A percentile compares a stretch with the other conserved stretches of the same genome.
phyloP scores from a whole-genome alignment of 306 rosid genomes.

The Acacia crassicarpa region DNA sequence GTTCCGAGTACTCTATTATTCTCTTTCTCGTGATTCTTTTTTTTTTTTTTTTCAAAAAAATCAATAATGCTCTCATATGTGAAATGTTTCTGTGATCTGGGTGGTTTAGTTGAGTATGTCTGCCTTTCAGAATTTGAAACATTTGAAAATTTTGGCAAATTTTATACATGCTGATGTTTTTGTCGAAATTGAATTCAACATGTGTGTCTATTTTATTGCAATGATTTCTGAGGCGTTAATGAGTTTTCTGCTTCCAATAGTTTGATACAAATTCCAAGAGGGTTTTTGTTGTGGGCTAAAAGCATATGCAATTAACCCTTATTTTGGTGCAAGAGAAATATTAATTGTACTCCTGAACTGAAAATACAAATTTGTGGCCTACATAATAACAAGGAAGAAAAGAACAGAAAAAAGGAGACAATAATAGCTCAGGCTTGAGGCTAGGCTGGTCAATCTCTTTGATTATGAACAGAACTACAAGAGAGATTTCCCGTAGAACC shows the following conservation, averaged over 20 bases:
- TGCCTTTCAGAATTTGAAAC: background rate
- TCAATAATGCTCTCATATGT: background rate
- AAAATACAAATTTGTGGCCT: background rate
- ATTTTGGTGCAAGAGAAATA: background rate
- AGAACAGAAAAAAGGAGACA: background rate
- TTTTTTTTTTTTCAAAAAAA: background rate
- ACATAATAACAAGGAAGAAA: too few species aligned
- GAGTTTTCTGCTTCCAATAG: background rate
- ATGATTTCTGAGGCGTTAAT: background rate
- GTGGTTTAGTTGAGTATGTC: background rate
- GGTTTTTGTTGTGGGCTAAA: background rate
- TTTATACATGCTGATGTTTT: background rate
- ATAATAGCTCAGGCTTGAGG: background rate
- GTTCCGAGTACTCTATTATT: constrained; percentile 41
- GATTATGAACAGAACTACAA: background rate
- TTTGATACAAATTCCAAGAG: background rate
- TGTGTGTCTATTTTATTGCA: background rate
- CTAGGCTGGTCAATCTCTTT: background rate
- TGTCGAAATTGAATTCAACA: background rate
- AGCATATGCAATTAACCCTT: background rate
- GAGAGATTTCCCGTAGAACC: background rate
- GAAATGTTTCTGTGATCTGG: background rate
- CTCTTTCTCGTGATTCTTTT: background rate
- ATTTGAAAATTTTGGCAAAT: background rate
- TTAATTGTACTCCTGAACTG: background rate